These are phyloP conservation scores for Omphalotus olearius DNA, from an alignment of 1,284 basidiomycete species.

Conservation along the genomic window DNA sequence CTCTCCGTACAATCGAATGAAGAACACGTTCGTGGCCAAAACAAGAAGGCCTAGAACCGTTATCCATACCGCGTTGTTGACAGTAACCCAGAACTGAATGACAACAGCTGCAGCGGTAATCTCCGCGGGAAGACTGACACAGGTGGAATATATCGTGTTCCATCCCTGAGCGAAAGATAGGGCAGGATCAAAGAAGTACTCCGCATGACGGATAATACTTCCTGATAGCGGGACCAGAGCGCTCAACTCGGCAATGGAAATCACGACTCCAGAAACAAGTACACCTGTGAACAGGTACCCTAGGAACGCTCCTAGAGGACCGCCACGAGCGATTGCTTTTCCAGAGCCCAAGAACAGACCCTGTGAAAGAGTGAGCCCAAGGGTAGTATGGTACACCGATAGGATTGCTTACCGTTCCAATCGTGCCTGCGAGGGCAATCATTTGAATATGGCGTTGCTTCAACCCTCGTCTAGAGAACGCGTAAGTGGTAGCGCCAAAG, in stretches of 20 bases:
- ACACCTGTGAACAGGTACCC: slow-evolving; percentile 22
- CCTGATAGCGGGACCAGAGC: slow-evolving; percentile 2
- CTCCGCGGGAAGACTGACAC: slow-evolving; percentile 13
- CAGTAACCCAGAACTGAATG: slow-evolving; percentile 18
- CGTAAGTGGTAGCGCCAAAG: neutral
- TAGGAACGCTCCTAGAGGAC: slow-evolving; percentile 21
- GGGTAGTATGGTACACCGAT: slow-evolving; percentile 15
- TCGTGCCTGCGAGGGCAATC: slow-evolving; percentile 18
- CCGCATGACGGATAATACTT: slow-evolving; percentile 5
- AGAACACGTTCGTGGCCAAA: slow-evolving; percentile 21
- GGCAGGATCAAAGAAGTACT: slow-evolving; percentile 18
- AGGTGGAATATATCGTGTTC: slow-evolving; percentile 1
- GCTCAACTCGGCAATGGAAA: slow-evolving; percentile 7
- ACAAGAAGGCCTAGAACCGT: slow-evolving; percentile 25
- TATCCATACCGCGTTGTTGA: slow-evolving; percentile 23
- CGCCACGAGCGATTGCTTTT: slow-evolving; percentile 21
- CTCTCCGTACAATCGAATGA: slow-evolving; percentile 20
- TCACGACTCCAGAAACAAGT: slow-evolving; percentile 17
- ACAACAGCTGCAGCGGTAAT: slow-evolving; percentile 10
- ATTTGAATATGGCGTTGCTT: slow-evolving; percentile 21
- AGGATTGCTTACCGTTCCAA: slow-evolving; percentile 13
- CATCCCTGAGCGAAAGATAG: slow-evolving; percentile 15
- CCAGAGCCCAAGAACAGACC: slow-evolving; percentile 20
- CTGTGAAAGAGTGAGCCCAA: neutral
- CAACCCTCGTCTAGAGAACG: slow-evolving; percentile 2